Conservation (phyloP, 1,284 basidiomycete genomes). For the Cryptococcus floricola region DNA sequence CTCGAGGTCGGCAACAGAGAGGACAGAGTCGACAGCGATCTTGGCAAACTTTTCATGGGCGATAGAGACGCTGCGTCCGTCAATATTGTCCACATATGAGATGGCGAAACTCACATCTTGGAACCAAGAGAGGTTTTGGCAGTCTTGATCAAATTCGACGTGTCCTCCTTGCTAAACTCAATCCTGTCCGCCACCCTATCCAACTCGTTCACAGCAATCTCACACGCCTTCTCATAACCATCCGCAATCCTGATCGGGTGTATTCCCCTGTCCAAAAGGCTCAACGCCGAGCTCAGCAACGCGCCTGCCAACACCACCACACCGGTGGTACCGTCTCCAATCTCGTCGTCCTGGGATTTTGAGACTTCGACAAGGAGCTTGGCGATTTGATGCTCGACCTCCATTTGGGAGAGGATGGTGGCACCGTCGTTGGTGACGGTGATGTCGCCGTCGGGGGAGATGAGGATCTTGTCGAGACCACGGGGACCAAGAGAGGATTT, state of each 20-base stretch:
- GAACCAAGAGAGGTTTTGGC: constrained; percentile 94
- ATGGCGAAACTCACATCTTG: constrained; percentile 71
- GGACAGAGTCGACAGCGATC: constrained; percentile 95
- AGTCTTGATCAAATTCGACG: constrained; percentile 83
- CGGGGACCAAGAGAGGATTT: constrained; percentile 91
- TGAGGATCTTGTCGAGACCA: constrained; percentile 98
- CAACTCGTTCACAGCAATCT: constrained; percentile 82
- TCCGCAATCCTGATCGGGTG: constrained; percentile 98
- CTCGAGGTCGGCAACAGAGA: constrained; percentile 91
- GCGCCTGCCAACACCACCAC: constrained; percentile 99
- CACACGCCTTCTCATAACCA: constrained; percentile 92
- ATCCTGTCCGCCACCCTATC: constrained; percentile 84
- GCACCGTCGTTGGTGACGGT: constrained; percentile 99
- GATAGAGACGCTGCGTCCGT: constrained; percentile 76
- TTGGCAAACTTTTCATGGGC: constrained; percentile 91
- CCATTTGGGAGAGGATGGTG: constrained; percentile 92
- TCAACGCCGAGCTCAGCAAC: constrained; percentile 60
- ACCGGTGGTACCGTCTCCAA: constrained; percentile 98
- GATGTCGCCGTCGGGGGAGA: constrained; percentile 96
- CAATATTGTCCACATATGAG: background rate
- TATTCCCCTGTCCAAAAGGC: constrained; percentile 91
- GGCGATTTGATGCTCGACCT: constrained; percentile 98
- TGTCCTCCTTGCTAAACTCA: constrained; percentile 76
- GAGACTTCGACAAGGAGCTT: constrained; percentile 95
- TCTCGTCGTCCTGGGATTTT: constrained; percentile 98